Conservation (phyloP, 208 protist species). For the Tritrichomonas foetus region DNA sequence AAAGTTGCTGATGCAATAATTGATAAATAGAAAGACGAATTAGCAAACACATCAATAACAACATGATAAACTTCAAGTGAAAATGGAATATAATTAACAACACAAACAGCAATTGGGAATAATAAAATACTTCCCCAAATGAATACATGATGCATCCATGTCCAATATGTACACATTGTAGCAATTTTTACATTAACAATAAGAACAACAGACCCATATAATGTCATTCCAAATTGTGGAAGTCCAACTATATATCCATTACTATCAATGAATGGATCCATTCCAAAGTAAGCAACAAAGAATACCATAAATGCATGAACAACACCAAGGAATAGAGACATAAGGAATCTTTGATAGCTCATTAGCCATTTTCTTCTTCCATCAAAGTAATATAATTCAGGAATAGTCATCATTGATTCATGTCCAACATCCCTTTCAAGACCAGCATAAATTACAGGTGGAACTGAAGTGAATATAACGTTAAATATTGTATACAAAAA, state of each 20-base stretch:
- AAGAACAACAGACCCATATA: slow-evolving; percentile 4
- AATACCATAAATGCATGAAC: slow-evolving; percentile 15
- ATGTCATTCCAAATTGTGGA: not conserved
- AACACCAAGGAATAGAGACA: slow-evolving; percentile 21
- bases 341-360: not conserved
- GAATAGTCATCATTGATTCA: slow-evolving; percentile 41
- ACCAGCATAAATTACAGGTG: slow-evolving; percentile 35
- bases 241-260: slow-evolving; percentile 9
- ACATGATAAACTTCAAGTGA: not conserved
- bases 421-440: slow-evolving; percentile 43
- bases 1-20: not conserved
- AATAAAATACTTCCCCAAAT: slow-evolving; percentile 38
- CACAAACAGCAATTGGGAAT: not conserved
- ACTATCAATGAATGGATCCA: not conserved
- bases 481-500: slow-evolving; percentile 42
- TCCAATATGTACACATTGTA: slow-evolving; percentile 37
- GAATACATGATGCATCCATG: slow-evolving; percentile 8
- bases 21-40: not conserved
- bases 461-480: slow-evolving; percentile 46
- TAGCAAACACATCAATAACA: not conserved
- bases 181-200: slow-evolving; percentile 35
- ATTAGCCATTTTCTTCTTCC: slow-evolving; percentile 37
- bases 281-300: not conserved
- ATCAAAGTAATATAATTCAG: slow-evolving; percentile 1
- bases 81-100: not conserved